Base-by-base conservation (phyloP, 495 filamentous ascomycete genomes). In the Parmelia sp. region DNA sequence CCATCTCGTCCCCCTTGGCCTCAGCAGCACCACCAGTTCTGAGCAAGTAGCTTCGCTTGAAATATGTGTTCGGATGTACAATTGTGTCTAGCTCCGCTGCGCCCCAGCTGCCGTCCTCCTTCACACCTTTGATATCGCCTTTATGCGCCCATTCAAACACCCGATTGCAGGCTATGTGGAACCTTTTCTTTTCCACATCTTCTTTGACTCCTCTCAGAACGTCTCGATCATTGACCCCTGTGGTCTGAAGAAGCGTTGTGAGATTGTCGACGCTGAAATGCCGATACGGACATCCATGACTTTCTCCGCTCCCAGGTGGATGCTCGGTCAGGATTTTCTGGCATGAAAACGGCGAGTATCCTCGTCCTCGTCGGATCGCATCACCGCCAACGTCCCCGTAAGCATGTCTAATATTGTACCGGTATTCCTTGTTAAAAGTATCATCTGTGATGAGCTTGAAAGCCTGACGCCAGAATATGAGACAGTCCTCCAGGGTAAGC, bases 331-430 rank as follows among this genome's bases (percentile, higher is more conserved):
- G 79, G 61, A 99, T 92, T 76, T 92, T 96, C 70, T 97, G 93
- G 75, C 95, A 99, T 21, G 88, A 91, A 68, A 90, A 91, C 0
- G 95, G 92, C 51, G 86, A 88, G 71, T 96, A 96, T 57, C 94
- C 92, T 45, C 87, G 83, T 40, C 89, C 87, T 35, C 92, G 85
- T 33, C 92, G 82, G 71, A 92, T 95, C 27, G 86, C 82, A 76
- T 97, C 94, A 57, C 96, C 93, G 63, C 95, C 95, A 0, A 97
- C 92, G 70, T 97, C 92, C 63, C 92, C 92, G 76, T 97, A 99
- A 9, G 82, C 76, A 80, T 97, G 92, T 9, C 92, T 89, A 65
- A 97, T 82, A 73, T 97, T 97, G 81, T 99, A 99, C 47, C 90
- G 86, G 78, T 97, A 97, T 70, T 96, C 90, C 62, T 96, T 96